A percentile compares a stretch with the other conserved stretches of the same genome.
phyloP scores from a whole-genome alignment of 805 yeast genomes.

The Metschnikowia matae region DNA sequence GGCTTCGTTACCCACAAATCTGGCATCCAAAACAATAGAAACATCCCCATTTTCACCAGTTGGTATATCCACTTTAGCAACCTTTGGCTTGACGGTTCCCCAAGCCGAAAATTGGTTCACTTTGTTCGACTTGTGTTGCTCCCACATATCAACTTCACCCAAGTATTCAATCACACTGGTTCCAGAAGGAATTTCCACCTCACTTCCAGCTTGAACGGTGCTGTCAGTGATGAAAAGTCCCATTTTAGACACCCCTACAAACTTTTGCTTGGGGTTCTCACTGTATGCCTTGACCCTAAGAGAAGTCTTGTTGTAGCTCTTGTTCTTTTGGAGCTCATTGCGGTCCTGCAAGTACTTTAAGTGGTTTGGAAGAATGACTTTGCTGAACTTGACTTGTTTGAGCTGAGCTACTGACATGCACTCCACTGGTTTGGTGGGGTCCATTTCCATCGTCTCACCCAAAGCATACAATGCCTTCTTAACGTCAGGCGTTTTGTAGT shows the following conservation, averaged over 20 bases:
- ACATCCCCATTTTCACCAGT: slow-evolving; percentile 18
- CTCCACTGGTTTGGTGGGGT: slow-evolving; percentile 26
- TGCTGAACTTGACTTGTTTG: slow-evolving; percentile 28
- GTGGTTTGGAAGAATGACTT: slow-evolving; percentile 31
- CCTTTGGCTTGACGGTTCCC: slow-evolving; percentile 58
- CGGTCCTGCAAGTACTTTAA: slow-evolving; percentile 30
- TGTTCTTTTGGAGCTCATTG: slow-evolving; percentile 26
- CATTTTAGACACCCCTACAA: slow-evolving; percentile 63
- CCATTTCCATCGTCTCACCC: slow-evolving; percentile 21
- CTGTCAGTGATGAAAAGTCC: slow-evolving; percentile 48
- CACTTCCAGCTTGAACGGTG: slow-evolving; percentile 10
- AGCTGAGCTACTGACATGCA: slow-evolving; percentile 21
- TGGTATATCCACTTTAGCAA: slow-evolving; percentile 31
- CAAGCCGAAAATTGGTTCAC: slow-evolving; percentile 72
- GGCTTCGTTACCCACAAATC: slow-evolving; percentile 71
- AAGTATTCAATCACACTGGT: slow-evolving; percentile 56
- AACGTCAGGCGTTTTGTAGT: slow-evolving; percentile 38
- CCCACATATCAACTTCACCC: slow-evolving; percentile 70
- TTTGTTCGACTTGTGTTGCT: slow-evolving; percentile 58
- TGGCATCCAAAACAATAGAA: slow-evolving; percentile 72
- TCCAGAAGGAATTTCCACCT: slow-evolving; percentile 36
- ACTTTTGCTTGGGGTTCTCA: slow-evolving; percentile 56
- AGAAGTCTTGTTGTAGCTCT: slow-evolving; percentile 24
- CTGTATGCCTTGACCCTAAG: slow-evolving; percentile 53
- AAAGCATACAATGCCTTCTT: slow-evolving; percentile 21